Base-by-base conservation (phyloP, 345 rosid species). In the Barbarea vulgaris region DNA sequence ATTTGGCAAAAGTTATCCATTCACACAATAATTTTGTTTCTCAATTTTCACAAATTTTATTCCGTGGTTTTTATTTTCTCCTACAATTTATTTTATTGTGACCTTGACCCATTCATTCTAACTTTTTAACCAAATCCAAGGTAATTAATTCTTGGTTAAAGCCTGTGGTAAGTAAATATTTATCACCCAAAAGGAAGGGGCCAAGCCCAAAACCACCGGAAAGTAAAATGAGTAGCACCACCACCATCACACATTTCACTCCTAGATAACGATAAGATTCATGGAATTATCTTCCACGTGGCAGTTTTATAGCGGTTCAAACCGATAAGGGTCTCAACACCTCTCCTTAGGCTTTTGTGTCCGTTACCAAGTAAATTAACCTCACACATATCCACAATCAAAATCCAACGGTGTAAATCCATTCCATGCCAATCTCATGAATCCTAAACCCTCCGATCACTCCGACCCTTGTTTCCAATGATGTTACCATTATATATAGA, bases 401-500 rank as follows among this genome's bases (percentile, higher is more conserved):
- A 44, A 64, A 80, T 80, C 87, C 68, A 63, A 85, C 84, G 88
- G 68, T 33, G 64, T 46, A 48, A 25, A 75, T 64, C 62, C 10
- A 42, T 17, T 15, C 48, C 21, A 73, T 21, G 64, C 31, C 54
- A 56, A 24, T 25, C 54, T 67, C 59, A 50, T 46, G 46, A 62
- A 50, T 69, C 73, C 48, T 28, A 11, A 31, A 54, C 83, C 86
- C 4, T 80, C 5, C 36, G 82, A 84, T 86, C 34, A 12, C 48
- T 22, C 46, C 31, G 63, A 3, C 4, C 39, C 68, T 54, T 41
- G 54, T 44, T 58, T 51, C 6, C 46, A 34, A 0, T 54, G 66
- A 15, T 25, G 52, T 36, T 71, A 62, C 52, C 82, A 72, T 60
- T 86, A 83, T 86, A 83, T 81, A 81, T 75, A 66, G 64, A 78